Percentiles rank a stretch among this genome's conserved stretches.
These are phyloP conservation scores for Neofusicoccum sp. DNA, from an alignment of 2,329 filamentous ascomycete genomes.

Conservation along the genomic window DNA sequence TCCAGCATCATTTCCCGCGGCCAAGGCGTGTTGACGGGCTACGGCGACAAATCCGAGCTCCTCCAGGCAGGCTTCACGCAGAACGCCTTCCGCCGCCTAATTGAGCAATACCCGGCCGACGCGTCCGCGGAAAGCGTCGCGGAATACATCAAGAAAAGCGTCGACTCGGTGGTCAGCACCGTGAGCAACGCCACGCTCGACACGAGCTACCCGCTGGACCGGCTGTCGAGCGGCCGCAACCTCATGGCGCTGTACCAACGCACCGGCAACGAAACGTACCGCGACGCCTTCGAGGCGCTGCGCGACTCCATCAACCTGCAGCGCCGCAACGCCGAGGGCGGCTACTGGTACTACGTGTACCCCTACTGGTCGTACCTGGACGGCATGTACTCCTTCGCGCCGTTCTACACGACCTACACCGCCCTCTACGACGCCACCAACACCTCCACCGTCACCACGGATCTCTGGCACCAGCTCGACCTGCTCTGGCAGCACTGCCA, in stretches of 20 bases:
- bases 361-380: slow-evolving; percentile 47
- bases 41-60: slow-evolving; percentile 23
- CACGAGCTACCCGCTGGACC: slow-evolving; percentile 29
- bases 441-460: slow-evolving; percentile 41
- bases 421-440: slow-evolving; percentile 38
- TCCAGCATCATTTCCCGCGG: slow-evolving; percentile 47
- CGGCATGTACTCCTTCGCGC: slow-evolving; percentile 46
- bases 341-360: slow-evolving; percentile 50
- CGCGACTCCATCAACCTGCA: slow-evolving; percentile 49
- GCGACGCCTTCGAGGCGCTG: slow-evolving; percentile 48
- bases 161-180: slow-evolving; percentile 49
- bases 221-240: slow-evolving; percentile 55
- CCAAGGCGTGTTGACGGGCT: slow-evolving; percentile 30
- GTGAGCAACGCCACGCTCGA: slow-evolving; percentile 32
- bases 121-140: slow-evolving; percentile 45
- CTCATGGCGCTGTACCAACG: slow-evolving; percentile 48
- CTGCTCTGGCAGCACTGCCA: slow-evolving; percentile 35
- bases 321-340: slow-evolving; percentile 51
- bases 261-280: slow-evolving; percentile 50
- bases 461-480: slow-evolving; percentile 39
- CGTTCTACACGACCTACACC: slow-evolving; percentile 41
- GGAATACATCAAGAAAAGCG: slow-evolving; percentile 45
- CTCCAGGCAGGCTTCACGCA: slow-evolving; percentile 42
- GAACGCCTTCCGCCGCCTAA: slow-evolving; percentile 47
- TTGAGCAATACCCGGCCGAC: slow-evolving; percentile 47